Evolutionary conservation across 192 early-diverging fungal genomes (phyloP), one percentile per base, ranked within the genome.

Genomic region (Podochytrium sp.): DNA sequence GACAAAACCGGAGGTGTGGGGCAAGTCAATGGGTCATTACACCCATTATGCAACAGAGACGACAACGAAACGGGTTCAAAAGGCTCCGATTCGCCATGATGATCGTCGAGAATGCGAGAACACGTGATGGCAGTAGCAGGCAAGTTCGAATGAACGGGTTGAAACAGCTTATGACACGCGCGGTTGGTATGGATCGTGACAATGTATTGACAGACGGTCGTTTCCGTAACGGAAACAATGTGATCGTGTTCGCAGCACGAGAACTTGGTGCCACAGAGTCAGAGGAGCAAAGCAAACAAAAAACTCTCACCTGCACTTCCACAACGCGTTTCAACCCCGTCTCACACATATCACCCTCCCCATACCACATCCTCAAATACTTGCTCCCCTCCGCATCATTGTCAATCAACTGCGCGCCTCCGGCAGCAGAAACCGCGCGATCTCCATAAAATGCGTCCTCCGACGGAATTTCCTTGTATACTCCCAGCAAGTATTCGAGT

Each of bases 161-260:
- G 23, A 51, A 76, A 61, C 18, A 59, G 3, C 12, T 55, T 23
- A 37, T 76, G 33, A 78, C 95, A 96, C 27, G 95, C 83, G 7
- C 81, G 78, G 2, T 89, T 85, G 1, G 93, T 93, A 64, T 91
- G 85, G 20, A 97, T 85, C n/a, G 90, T 80, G 71, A 95, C 86
- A 6, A 90, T 83, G 59, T 97, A 97, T 42, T 85, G 79, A 78
- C 95, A 97, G 0, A 83, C 84, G 2, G 87, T 74, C 0, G 82
- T 68, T 74, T 97, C 95, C 7, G 81, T 79, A 27, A 93, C 85
- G 0, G 76, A 64, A 1, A 86, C 78, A 57, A 97, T 90, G 39
- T 87, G 84, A 34, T 93, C 91, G 34, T 86, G 76, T 3, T 81
- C 62, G 59, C 88, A 89, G 76, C 95, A 97, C 75, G 94, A 92